A percentile compares a stretch with the other conserved stretches of the same genome.
These are phyloP conservation scores for Carex arenaria DNA, from an alignment of 202 grass and related monocot genomes.

Conservation along the genomic window DNA sequence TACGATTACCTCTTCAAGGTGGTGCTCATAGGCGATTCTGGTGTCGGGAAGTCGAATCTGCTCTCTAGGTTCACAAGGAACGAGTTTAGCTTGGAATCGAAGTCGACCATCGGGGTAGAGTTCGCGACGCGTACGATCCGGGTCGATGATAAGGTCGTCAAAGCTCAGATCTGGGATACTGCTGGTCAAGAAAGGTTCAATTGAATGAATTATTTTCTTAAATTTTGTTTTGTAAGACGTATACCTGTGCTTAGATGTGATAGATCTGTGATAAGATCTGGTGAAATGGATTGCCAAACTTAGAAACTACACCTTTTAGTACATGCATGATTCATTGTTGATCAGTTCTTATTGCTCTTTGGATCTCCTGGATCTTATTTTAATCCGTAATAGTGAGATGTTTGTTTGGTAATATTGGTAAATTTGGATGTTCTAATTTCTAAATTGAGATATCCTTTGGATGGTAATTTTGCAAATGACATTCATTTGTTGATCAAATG, in stretches of 20 bases:
- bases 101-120: conserved; percentile 91
- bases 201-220: neutral
- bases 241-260: neutral
- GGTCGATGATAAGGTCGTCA: conserved; percentile 92
- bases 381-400: neutral
- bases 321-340: neutral
- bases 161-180: conserved; percentile 94
- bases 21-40: conserved; percentile 85
- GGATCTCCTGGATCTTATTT: conserved; percentile 11
- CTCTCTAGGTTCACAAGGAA: conserved; percentile 77
- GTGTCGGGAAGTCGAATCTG: conserved; percentile 89
- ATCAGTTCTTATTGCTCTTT: neutral
- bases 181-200: conserved; percentile 68
- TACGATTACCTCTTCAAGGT: conserved; percentile 98
- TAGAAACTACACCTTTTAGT: neutral
- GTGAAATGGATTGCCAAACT: conserved; percentile 4
- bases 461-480: neutral
- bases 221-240: neutral
- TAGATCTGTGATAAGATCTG: conserved; percentile 14
- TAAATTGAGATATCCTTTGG: neutral
- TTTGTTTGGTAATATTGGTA: neutral
- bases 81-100: conserved; percentile 97
- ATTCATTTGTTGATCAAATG: neutral
- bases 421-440: neutral
- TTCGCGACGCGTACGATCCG: conserved; percentile 85